Base-by-base conservation (phyloP, 805 yeast genomes). In the Phaffomyces thermotolerans region DNA sequence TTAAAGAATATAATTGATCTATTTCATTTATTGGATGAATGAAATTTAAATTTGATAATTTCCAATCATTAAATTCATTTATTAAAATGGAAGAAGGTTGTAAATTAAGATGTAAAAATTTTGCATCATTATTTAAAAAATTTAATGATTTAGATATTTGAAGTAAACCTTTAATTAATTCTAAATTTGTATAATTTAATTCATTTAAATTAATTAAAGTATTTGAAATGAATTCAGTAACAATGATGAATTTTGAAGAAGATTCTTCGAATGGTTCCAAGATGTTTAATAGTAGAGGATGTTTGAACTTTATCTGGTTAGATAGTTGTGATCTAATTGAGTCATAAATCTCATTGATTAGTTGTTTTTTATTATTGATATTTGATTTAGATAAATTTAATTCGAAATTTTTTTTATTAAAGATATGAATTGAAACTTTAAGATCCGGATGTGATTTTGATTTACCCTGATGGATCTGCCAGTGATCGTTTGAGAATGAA, bases 31-130 rank as follows among this genome's bases (percentile, higher is more conserved):
- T 56, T 68, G 75, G 60, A 66, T 27, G 29, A 13, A 76, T 64
- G 41, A 75, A 69, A 0, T 70, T 81, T 46, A 93, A 72, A 0
- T 97, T 97, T 7, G 84, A 75, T 3, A 93, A 60, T 60, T 91
- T 93, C 98, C 99, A 93, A 64, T 93, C 98, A 5, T 95, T 90
- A 51, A 80, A 84, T 34, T 79, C 83, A 52, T 84, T 90, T 17
- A 91, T 75, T 44, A 84, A 75, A 2, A 93, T 71, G 0, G 95
- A 76, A 8, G 75, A 67, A 1, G 99, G 99, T 50, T 80, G 80
- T 30, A 93, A 52, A 51, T 88, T 85, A 50, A 85, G 60, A 64
- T 91, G 96, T 7, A 85, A 82, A 24, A 79, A 74, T 24, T 80
- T 73, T 18, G 95, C 84, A 47, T 78, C 76, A 43, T 78, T 76